phyloP scores from a whole-genome alignment of 345 rosid species.

The Arabis alpina region DNA sequence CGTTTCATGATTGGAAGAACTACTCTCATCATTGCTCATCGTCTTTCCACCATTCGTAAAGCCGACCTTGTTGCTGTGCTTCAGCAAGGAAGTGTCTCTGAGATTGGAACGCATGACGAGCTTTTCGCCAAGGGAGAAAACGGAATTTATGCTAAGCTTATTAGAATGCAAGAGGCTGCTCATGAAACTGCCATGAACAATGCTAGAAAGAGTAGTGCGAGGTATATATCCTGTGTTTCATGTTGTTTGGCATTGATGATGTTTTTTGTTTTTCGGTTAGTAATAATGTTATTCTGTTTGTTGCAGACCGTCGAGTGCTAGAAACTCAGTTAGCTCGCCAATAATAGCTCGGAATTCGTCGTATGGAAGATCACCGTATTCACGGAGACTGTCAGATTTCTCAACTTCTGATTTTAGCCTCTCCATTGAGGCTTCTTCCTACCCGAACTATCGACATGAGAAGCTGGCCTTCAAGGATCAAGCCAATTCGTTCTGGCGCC shows the following conservation, averaged over 20 bases:
- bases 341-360: constrained; percentile 93
- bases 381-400: constrained; percentile 92
- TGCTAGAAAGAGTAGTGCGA: constrained; percentile 98
- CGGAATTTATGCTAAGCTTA: constrained; percentile 89
- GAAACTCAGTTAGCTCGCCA: constrained; percentile 98
- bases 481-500: constrained; percentile 97
- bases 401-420: constrained; percentile 97
- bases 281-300: constrained; percentile 29
- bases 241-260: neutral
- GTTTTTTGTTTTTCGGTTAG: neutral
- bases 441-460: constrained; percentile 78
- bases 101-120: constrained; percentile 92
- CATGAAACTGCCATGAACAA: constrained; percentile 93
- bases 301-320: constrained; percentile 94
- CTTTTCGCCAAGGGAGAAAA: constrained; percentile 88
- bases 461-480: constrained; percentile 95
- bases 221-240: constrained; percentile 49
- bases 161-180: constrained; percentile 91
- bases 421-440: constrained; percentile 69
- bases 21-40: constrained; percentile 93
- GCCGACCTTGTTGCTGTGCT: constrained; percentile 97
- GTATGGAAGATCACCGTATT: constrained; percentile 94
- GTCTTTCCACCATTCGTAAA: constrained; percentile 95
- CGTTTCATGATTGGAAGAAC: constrained; percentile 99
- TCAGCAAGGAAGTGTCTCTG: constrained; percentile 93